phyloP scores from a whole-genome alignment of 2,329 filamentous ascomycete species.

The Colletotrichum sp. region DNA sequence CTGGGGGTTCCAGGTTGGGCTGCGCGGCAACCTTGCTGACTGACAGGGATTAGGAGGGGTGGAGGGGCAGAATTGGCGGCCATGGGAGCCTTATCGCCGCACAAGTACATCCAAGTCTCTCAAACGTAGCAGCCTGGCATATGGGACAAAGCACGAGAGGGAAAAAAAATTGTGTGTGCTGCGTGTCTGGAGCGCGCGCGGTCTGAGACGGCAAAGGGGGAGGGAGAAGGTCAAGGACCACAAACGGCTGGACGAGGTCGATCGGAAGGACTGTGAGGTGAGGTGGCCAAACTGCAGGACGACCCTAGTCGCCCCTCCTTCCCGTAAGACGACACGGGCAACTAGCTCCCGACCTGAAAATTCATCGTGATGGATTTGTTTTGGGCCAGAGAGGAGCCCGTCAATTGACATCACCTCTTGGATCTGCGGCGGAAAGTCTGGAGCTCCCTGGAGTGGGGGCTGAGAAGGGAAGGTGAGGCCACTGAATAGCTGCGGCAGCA shows the following conservation, averaged over 20 bases:
- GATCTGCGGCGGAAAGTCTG: conserved; percentile 3
- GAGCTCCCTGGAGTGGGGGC: not conserved
- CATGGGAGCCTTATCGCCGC: conserved; percentile 7
- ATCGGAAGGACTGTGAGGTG: not conserved
- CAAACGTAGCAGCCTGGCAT: not conserved
- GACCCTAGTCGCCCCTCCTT: not conserved
- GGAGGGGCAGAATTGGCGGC: conserved; percentile 11
- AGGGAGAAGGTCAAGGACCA: not conserved
- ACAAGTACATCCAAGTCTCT: conserved; percentile 6
- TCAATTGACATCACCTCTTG: conserved; percentile 12
- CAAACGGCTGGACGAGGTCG: not conserved
- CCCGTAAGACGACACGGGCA: not conserved
- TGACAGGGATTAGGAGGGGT: conserved; percentile 14
- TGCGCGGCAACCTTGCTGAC: conserved; percentile 16
- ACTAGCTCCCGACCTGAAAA: not conserved
- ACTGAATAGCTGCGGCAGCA: not conserved
- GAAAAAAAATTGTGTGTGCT: not conserved
- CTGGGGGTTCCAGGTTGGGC: conserved; percentile 17
- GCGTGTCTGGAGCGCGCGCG: not conserved
- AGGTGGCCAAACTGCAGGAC: conserved; percentile 2
- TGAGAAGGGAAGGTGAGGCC: not conserved
- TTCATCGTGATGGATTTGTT: not conserved
- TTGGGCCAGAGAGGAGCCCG: not conserved
- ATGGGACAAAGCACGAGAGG: not conserved
- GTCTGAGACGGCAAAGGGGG: not conserved